These are phyloP conservation scores for Priceomyces carsonii DNA, from an alignment of 805 yeast genomes.

Conservation along the genomic window DNA sequence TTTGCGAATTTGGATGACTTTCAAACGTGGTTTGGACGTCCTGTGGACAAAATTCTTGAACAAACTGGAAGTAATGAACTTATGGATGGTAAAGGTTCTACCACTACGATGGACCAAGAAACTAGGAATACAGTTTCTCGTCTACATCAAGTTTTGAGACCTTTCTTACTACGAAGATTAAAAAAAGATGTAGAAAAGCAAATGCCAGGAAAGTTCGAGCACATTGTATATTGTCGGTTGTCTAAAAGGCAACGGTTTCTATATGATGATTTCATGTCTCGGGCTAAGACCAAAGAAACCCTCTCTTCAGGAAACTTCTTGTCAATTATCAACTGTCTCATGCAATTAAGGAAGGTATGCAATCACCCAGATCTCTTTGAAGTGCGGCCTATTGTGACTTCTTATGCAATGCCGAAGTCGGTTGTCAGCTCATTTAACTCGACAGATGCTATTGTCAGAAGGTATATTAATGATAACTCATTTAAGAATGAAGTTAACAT, in stretches of 20 bases:
- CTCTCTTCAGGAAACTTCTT: slow-evolving; percentile 91
- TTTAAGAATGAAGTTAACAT: slow-evolving; percentile 40
- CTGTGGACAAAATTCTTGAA: slow-evolving; percentile 90
- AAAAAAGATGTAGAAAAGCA: slow-evolving; percentile 97
- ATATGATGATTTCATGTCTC: slow-evolving; percentile 95
- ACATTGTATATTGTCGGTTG: slow-evolving; percentile 85
- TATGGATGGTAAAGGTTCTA: slow-evolving; percentile 38
- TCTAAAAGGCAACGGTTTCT: slow-evolving; percentile 89
- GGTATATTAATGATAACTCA: slow-evolving; percentile 19
- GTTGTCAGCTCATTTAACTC: slow-evolving; percentile 52
- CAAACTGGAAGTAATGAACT: slow-evolving; percentile 49
- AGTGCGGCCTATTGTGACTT: slow-evolving; percentile 90
- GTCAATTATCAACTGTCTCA: slow-evolving; percentile 92
- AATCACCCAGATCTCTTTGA: slow-evolving; percentile 96
- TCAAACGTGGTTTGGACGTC: slow-evolving; percentile 98
- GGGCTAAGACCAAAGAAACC: slow-evolving; percentile 94
- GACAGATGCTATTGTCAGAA: slow-evolving; percentile 36
- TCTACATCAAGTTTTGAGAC: slow-evolving; percentile 90
- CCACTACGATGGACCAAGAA: slow-evolving; percentile 61
- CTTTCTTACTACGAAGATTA: slow-evolving; percentile 85
- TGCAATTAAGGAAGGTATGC: slow-evolving; percentile 96
- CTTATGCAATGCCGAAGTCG: slow-evolving; percentile 72
- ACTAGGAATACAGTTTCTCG: slow-evolving; percentile 83
- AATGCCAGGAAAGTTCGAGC: slow-evolving; percentile 98
- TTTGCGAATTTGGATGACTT: slow-evolving; percentile 95